Percentiles rank a stretch among this genome's conserved stretches.
Evolutionary conservation across 805 yeast genomes (phyloP).

Genomic region (Nakazawaea siamensis): DNA sequence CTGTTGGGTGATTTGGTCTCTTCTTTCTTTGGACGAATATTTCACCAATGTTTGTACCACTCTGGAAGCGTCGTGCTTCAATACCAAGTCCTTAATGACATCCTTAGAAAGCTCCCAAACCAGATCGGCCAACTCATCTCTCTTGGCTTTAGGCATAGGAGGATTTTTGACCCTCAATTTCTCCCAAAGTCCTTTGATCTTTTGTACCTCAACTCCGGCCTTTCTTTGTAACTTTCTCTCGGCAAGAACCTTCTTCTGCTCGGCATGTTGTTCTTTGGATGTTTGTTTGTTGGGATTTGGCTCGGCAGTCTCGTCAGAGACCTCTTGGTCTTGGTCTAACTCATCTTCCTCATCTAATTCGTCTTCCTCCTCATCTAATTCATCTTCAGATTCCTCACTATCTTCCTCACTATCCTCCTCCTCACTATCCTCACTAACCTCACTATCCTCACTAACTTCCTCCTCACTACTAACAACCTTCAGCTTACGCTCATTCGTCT

Average conservation of each 20-base stretch:
- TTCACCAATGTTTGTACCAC: slow-evolving; percentile 91
- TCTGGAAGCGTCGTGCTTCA: slow-evolving; percentile 95
- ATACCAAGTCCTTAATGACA: slow-evolving; percentile 71
- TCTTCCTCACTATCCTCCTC: slow-evolving; percentile 15
- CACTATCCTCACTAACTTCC: background rate
- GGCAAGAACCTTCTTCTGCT: slow-evolving; percentile 66
- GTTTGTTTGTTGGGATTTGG: slow-evolving; percentile 37
- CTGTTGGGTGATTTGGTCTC: slow-evolving; percentile 58
- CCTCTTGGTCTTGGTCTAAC: slow-evolving; percentile 19
- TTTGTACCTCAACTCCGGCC: slow-evolving; percentile 79
- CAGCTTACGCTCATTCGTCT: slow-evolving; percentile 2
- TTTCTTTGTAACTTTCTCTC: slow-evolving; percentile 86
- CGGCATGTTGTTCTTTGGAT: slow-evolving; percentile 67
- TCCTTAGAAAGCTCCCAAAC: slow-evolving; percentile 79
- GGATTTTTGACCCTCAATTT: slow-evolving; percentile 79
- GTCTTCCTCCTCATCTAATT: slow-evolving; percentile 19
- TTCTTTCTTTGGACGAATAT: slow-evolving; percentile 71
- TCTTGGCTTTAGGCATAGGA: slow-evolving; percentile 64
- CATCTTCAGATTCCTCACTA: slow-evolving; percentile 21
- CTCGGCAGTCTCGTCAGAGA: slow-evolving; percentile 19
- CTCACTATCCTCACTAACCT: slow-evolving; percentile 10
- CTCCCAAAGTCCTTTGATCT: slow-evolving; percentile 87
- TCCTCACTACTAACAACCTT: slow-evolving; percentile 4
- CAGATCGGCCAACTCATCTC: slow-evolving; percentile 74
- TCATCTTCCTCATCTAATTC: slow-evolving; percentile 21